Evolutionary conservation across 108 stramenopile species (phyloP).

Genomic region (Cyclotella baltica): DNA sequence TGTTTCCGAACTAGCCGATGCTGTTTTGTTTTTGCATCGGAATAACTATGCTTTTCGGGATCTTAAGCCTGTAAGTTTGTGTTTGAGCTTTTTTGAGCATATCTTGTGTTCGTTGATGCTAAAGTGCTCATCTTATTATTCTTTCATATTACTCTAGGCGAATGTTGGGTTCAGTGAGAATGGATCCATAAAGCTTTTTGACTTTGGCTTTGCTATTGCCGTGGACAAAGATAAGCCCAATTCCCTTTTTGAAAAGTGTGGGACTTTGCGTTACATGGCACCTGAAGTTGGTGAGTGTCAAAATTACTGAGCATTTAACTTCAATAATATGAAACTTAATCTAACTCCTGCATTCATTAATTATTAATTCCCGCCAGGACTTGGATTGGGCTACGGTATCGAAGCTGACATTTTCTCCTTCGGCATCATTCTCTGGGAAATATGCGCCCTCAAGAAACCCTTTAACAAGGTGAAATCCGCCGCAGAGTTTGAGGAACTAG

Average conservation of each 20-base stretch:
- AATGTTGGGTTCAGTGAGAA: constrained; percentile 60
- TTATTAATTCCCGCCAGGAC: neutral
- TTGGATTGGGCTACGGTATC: constrained; percentile 39
- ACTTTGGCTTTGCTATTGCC: constrained; percentile 66
- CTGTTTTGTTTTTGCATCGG: constrained; percentile 56
- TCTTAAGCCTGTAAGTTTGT: constrained; percentile 55
- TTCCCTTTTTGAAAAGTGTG: constrained; percentile 43
- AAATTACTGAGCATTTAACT: neutral
- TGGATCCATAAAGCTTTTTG: constrained; percentile 53
- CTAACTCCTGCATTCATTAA: no score
- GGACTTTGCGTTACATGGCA: constrained; percentile 59
- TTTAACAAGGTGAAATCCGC: constrained; percentile 47
- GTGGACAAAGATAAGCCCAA: constrained; percentile 8
- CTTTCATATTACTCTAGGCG: constrained; percentile 1
- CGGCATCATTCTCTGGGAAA: constrained; percentile 66
- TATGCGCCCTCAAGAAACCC: constrained; percentile 56
- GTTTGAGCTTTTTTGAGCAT: neutral
- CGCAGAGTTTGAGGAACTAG: constrained; percentile 48
- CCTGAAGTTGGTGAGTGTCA: constrained; percentile 39
- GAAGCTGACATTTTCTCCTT: constrained; percentile 66
- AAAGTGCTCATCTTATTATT: neutral
- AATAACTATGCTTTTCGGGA: constrained; percentile 57
- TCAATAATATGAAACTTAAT: neutral
- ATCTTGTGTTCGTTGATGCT: neutral
- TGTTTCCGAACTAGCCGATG: constrained; percentile 39